Base-by-base conservation (phyloP, 2,329 filamentous ascomycete species). In the Colletotrichum paranaense region DNA sequence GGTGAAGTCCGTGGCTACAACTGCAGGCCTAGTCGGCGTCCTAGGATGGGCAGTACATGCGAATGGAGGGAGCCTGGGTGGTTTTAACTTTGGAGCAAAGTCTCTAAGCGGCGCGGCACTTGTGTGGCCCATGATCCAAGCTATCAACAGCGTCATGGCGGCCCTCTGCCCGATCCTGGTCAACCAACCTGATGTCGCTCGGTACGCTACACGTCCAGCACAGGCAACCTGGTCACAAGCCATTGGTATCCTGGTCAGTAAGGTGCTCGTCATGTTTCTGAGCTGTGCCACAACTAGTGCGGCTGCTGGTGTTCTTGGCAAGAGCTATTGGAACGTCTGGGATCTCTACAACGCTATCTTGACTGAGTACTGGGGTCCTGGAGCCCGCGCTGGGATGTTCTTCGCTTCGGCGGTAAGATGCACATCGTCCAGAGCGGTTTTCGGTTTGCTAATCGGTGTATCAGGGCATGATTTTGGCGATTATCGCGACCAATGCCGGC, bases 11-110 rank as follows among this genome's bases (percentile, higher is more conserved):
- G 75, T 83, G 2, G 59, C 85, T 19, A 84, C 89, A 26, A 84
- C 90, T 74, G 85, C 86, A 1, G 88, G 78, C 1, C 24, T 72
- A 19, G 62, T 72, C 5, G 58, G 69, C 3, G 59, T 72, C 14
- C 38, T 90, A 63, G 85, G 89, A 62, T 90, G 88, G 88, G 86
- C 87, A 0, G 86, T 90, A 75, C 83, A 85, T 0, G 87, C 86
- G 28, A 84, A 85, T 2, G 83, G 84, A 1, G 85, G 83, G 1
- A 81, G 19, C 7, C 4, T 74, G 6, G 76, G 74, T 9, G 52
- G 68, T 16, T 76, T 77, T 1, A 59, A 69, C 12, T 74, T 76
- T n/a, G 76, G 65, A 3, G 65, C 68, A 11, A 58, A 71, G 4
- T 16, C 38, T 2, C 38, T 75, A 5, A 75, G 75, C 26, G 77